These are phyloP conservation scores for Vanderwaltozyma polyspora DNA, from an alignment of 805 yeast species.

Conservation along the genomic window DNA sequence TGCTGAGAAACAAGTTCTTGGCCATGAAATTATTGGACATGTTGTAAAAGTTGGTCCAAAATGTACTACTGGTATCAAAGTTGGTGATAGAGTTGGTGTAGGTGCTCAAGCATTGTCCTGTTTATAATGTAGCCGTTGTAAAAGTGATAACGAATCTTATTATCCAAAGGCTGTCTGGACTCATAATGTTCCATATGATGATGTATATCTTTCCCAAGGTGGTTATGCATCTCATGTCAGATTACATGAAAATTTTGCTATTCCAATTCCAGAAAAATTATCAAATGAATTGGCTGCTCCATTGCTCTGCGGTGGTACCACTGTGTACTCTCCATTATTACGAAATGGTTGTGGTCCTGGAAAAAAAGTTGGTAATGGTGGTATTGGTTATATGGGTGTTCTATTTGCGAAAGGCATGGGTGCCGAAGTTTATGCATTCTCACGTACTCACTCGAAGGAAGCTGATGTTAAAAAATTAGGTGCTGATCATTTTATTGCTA, in stretches of 20 bases:
- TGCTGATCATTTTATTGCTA: constrained; percentile 31
- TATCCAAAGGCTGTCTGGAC: constrained; percentile 43
- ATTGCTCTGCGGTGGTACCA: constrained; percentile 66
- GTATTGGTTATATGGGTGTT: not conserved
- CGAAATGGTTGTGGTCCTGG: constrained; percentile 41
- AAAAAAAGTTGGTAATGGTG: constrained; percentile 16
- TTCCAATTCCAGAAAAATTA: constrained; percentile 49
- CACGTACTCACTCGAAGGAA: constrained; percentile 39
- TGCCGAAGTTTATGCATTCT: constrained; percentile 47
- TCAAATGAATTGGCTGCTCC: constrained; percentile 54
- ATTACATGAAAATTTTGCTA: constrained; percentile 49
- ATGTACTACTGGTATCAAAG: constrained; percentile 35
- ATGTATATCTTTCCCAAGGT: constrained; percentile 43
- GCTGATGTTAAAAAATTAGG: constrained; percentile 31
- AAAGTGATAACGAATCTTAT: constrained; percentile 41
- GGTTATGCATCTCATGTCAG: constrained; percentile 59
- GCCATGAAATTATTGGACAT: constrained; percentile 56
- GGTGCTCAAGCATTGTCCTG: constrained; percentile 64
- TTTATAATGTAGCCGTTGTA: constrained; percentile 50
- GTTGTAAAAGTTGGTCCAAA: constrained; percentile 48
- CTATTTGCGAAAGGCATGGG: constrained; percentile 42
- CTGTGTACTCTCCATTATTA: constrained; percentile 56
- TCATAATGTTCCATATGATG: constrained; percentile 34
- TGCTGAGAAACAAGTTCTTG: constrained; percentile 36
- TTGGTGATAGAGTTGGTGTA: constrained; percentile 72